Conservation (phyloP, 2,329 filamentous ascomycete genomes). For the Fusarium temperatum region DNA sequence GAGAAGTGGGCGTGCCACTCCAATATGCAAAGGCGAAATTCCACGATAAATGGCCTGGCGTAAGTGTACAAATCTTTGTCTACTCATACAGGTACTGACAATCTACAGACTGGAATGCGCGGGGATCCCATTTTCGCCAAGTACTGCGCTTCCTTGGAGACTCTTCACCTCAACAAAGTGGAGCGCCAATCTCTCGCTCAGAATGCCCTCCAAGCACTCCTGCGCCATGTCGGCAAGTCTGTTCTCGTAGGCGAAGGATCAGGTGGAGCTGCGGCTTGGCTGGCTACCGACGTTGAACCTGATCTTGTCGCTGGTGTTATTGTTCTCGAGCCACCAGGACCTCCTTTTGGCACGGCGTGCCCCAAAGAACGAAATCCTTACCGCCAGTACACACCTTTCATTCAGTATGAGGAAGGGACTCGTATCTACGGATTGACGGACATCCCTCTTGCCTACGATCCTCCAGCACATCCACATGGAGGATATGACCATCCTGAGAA, state of each 20-base stretch:
- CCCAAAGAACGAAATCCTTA: not conserved
- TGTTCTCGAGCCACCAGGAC: conserved; percentile 62
- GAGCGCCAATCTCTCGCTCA: conserved; percentile 47
- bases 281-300: conserved; percentile 59
- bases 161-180: conserved; percentile 42
- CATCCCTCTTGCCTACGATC: conserved; percentile 54
- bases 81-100: not conserved
- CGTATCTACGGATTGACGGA: conserved; percentile 53
- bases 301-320: conserved; percentile 58
- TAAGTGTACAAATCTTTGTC: not conserved
- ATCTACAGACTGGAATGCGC: conserved; percentile 44
- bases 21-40: conserved; percentile 38
- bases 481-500: conserved; percentile 1
- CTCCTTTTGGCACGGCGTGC: conserved; percentile 53
- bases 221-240: conserved; percentile 53
- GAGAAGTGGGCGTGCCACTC: conserved; percentile 11
- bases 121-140: conserved; percentile 59
- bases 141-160: conserved; percentile 56
- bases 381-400: conserved; percentile 32
- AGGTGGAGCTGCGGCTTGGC: conserved; percentile 56
- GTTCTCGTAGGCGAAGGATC: conserved; percentile 62
- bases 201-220: conserved; percentile 52
- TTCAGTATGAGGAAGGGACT: conserved; percentile 41
- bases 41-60: conserved; percentile 54
- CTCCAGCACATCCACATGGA: conserved; percentile 41